phyloP scores from a whole-genome alignment of 1,284 basidiomycete species.

The Tilletia horrida region DNA sequence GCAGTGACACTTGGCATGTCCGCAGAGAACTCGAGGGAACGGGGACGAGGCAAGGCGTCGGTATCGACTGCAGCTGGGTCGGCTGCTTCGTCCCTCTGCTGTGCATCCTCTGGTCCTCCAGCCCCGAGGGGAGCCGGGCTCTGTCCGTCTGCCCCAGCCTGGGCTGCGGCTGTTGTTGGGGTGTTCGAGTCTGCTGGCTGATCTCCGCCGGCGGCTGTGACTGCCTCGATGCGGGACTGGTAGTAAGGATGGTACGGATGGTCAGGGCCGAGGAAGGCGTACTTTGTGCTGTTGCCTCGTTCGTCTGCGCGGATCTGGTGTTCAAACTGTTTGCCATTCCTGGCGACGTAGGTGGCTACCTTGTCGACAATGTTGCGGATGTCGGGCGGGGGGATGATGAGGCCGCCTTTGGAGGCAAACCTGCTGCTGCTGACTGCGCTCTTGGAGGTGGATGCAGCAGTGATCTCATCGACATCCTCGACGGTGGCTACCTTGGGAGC shows the following conservation, averaged over 20 bases:
- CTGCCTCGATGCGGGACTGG: conserved; percentile 38
- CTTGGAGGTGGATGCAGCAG: conserved; percentile 24
- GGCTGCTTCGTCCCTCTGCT: conserved; percentile 17
- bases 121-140: conserved; percentile 18
- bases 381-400: conserved; percentile 57
- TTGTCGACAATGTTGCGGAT: conserved; percentile 85
- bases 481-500: conserved; percentile 29
- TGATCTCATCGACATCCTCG: conserved; percentile 33
- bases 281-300: conserved; percentile 39
- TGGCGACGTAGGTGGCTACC: conserved; percentile 85
- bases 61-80: neutral
- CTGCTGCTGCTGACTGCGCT: conserved; percentile 26
- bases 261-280: conserved; percentile 44
- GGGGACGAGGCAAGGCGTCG: conserved; percentile 59
- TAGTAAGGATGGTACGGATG: conserved; percentile 54
- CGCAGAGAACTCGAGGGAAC: conserved; percentile 76
- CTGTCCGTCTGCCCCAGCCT: neutral
- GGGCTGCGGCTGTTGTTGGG: conserved; percentile 17
- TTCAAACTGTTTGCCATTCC: conserved; percentile 50
- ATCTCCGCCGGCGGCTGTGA: conserved; percentile 29
- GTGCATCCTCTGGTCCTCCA: neutral
- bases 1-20: conserved; percentile 84
- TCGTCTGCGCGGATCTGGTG: conserved; percentile 47
- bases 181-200: conserved; percentile 16
- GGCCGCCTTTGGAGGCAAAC: conserved; percentile 38